phyloP scores from a whole-genome alignment of 2,329 filamentous ascomycete species.

The Fusarium sp. region DNA sequence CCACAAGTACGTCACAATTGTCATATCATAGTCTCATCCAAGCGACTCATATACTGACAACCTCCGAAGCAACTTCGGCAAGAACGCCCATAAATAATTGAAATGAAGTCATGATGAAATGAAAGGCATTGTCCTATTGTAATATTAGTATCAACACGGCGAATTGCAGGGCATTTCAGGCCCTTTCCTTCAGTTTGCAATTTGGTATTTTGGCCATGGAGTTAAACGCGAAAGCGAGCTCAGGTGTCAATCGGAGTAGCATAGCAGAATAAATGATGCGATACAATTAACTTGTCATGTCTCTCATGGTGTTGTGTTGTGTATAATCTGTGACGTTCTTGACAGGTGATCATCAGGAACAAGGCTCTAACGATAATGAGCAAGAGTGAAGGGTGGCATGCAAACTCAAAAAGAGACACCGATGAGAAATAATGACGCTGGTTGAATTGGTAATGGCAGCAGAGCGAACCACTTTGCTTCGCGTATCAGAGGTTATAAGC shows the following conservation, averaged over 20 bases:
- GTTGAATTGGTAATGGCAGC: neutral
- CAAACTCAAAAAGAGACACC: neutral
- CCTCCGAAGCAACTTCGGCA: constrained; percentile 50
- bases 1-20: constrained; percentile 61
- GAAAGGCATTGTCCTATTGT: constrained; percentile 6
- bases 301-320: neutral
- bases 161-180: neutral
- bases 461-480: neutral
- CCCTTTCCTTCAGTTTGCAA: neutral
- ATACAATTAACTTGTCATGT: neutral
- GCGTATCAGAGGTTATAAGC: neutral
- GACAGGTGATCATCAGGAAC: neutral
- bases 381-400: neutral
- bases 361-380: neutral
- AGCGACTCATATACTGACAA: constrained; percentile 6
- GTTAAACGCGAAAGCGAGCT: constrained; percentile 22
- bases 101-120: constrained; percentile 2
- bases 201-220: constrained; percentile 9
- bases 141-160: constrained; percentile 11
- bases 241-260: constrained; percentile 25
- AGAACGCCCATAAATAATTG: constrained; percentile 48
- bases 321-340: neutral
- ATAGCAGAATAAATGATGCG: constrained; percentile 16
- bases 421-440: neutral
- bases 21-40: neutral